A percentile compares a stretch with the other conserved stretches of the same genome.
Conservation (phyloP, 495 filamentous ascomycete species). For the Aspergillus sparsus region DNA sequence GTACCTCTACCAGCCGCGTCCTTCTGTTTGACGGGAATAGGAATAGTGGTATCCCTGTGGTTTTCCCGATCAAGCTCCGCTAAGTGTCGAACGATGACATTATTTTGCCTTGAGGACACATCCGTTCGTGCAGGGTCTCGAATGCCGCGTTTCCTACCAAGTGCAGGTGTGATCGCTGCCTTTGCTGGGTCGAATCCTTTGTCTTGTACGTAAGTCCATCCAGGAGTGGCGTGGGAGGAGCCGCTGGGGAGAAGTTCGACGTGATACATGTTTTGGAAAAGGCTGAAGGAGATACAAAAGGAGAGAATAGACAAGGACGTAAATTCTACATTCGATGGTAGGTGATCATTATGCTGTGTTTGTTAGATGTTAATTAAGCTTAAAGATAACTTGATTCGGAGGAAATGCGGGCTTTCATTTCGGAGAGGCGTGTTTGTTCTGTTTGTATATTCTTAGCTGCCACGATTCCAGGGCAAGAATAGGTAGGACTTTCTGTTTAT, state of each 20-base stretch:
- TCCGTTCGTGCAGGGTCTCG: constrained; percentile 57
- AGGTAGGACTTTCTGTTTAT: not conserved
- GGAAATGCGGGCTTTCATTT: not conserved
- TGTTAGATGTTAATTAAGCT: too few species aligned
- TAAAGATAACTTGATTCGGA: not conserved
- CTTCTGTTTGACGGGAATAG: constrained; percentile 58
- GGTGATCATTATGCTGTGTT: not conserved
- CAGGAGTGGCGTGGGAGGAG: constrained; percentile 67
- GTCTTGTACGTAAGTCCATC: constrained; percentile 87
- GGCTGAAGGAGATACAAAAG: not conserved
- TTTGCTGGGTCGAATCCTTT: constrained; percentile 63
- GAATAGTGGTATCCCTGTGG: constrained; percentile 67
- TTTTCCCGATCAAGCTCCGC: constrained; percentile 81
- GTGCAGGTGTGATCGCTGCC: constrained; percentile 55
- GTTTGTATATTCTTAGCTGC: not conserved
- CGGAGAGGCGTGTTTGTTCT: not conserved
- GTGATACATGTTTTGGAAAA: constrained; percentile 50
- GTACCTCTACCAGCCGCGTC: constrained; percentile 50
- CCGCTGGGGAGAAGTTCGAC: constrained; percentile 76
- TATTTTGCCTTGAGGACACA: constrained; percentile 72
- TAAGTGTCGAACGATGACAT: constrained; percentile 73
- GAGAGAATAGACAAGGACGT: constrained; percentile 4
- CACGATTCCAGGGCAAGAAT: too few species aligned
- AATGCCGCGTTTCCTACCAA: constrained; percentile 65
- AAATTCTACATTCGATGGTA: constrained; percentile 1